Evolutionary conservation across 495 filamentous ascomycete species (phyloP).

Genomic region (Annulohypoxylon nitens): DNA sequence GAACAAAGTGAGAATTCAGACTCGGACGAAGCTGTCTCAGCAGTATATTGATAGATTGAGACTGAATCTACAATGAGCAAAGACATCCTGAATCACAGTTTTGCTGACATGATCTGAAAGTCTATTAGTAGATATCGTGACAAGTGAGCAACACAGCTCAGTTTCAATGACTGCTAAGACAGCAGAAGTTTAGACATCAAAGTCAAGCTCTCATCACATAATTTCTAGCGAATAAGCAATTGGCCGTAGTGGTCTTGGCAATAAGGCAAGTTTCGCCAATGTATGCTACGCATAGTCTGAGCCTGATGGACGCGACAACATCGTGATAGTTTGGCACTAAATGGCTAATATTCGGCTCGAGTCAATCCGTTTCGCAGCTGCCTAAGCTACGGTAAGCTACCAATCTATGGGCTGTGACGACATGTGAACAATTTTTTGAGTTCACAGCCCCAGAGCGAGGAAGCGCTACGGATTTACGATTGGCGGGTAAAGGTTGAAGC

Average conservation of each 20-base stretch:
- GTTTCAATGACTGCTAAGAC: background rate
- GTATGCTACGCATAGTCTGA: slow-evolving; percentile 20
- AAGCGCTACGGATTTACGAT: slow-evolving; percentile 29
- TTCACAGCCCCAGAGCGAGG: slow-evolving; percentile 34
- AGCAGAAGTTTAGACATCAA: background rate
- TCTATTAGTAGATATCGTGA: background rate
- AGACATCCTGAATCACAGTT: background rate
- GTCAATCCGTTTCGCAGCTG: slow-evolving; percentile 6
- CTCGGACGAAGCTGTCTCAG: slow-evolving; percentile 12
- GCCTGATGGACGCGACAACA: slow-evolving; percentile 17
- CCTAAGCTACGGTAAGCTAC: background rate
- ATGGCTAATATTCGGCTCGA: background rate
- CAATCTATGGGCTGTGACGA: slow-evolving; percentile 23
- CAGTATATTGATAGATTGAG: slow-evolving; percentile 1
- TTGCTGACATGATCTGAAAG: background rate
- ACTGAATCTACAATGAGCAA: slow-evolving; percentile 15
- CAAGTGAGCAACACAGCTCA: background rate
- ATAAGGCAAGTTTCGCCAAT: background rate
- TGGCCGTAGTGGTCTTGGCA: background rate
- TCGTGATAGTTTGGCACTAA: background rate
- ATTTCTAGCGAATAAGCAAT: slow-evolving; percentile 4
- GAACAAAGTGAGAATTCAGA: slow-evolving; percentile 17
- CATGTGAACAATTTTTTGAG: slow-evolving; percentile 14
- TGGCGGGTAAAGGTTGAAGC: slow-evolving; percentile 20
- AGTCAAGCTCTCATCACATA: background rate